Evolutionary conservation across 176 grass and related monocot species (phyloP).

Genomic region (Eragrostis curvula): DNA sequence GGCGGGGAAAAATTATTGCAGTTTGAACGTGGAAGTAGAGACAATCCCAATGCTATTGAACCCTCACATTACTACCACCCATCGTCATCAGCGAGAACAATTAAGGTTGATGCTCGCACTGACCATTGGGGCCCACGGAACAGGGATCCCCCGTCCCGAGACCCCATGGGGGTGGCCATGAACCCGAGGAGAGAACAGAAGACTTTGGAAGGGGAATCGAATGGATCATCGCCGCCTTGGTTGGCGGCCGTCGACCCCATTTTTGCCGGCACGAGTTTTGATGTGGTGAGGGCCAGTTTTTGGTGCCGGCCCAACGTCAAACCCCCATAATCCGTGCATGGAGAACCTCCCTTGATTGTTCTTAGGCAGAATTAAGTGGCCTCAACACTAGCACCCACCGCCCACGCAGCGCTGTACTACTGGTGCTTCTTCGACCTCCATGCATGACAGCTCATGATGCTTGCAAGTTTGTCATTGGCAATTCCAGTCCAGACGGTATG

Average conservation of each 20-base stretch:
- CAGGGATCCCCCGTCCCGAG: conserved; percentile 21
- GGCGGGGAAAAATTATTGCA: not conserved
- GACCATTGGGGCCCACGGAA: not conserved
- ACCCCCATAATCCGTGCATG: conserved; percentile 10
- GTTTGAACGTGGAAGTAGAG: not conserved
- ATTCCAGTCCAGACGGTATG: not conserved
- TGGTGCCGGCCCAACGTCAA: conserved; percentile 27
- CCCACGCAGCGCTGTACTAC: too few relatives aligned
- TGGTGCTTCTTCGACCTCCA: not conserved
- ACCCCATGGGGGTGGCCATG: conserved; percentile 34
- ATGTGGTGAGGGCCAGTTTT: not conserved
- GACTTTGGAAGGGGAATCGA: conserved; percentile 30
- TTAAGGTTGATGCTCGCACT: conserved; percentile 5
- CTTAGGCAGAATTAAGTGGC: not conserved
- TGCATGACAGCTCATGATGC: conserved; percentile 1
- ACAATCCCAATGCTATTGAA: conserved; percentile 44
- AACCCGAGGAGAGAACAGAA: conserved; percentile 52
- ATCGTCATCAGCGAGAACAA: conserved; percentile 7
- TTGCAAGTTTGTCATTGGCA: not conserved
- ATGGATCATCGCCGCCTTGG: not conserved
- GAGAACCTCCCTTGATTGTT: conserved; percentile 3
- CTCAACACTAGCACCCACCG: conserved; percentile 17
- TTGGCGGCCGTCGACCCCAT: conserved; percentile 32
- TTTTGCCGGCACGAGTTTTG: conserved; percentile 50
- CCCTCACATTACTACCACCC: not conserved